phyloP scores from a whole-genome alignment of 805 yeast species.

The Starmerella bacillaris region DNA sequence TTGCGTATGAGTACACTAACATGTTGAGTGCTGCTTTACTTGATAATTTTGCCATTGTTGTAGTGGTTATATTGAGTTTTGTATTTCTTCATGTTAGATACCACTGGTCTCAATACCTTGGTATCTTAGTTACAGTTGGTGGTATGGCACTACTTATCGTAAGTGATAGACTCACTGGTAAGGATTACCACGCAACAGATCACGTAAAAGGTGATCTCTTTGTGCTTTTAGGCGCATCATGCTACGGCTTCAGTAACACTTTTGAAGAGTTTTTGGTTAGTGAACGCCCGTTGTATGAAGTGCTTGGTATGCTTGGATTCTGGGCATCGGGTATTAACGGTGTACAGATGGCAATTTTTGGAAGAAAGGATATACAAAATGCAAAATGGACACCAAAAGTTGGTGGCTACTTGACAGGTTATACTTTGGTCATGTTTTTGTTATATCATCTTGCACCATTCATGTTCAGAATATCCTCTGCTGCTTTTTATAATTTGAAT shows the following conservation, averaged over 20 bases:
- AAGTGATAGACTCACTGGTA: constrained; percentile 26
- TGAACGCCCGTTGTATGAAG: constrained; percentile 29
- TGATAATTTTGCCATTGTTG: constrained; percentile 30
- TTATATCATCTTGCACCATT: constrained; percentile 28
- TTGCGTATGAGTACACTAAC: constrained; percentile 29
- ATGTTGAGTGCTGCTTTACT: constrained; percentile 28
- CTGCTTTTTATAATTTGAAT: constrained; percentile 30
- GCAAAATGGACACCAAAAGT: constrained; percentile 27
- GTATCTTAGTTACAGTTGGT: constrained; percentile 26
- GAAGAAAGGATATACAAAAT: constrained; percentile 22
- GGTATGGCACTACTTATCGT: constrained; percentile 29
- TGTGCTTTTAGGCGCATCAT: constrained; percentile 29
- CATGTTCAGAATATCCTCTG: constrained; percentile 29
- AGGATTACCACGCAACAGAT: constrained; percentile 26
- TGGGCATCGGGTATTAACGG: constrained; percentile 29
- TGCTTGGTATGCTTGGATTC: constrained; percentile 28
- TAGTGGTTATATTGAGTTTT: constrained; percentile 28
- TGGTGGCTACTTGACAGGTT: constrained; percentile 30
- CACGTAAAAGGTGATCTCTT: constrained; percentile 30
- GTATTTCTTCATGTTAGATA: constrained; percentile 28
- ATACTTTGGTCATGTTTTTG: constrained; percentile 25
- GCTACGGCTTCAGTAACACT: constrained; percentile 30
- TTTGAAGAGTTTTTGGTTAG: constrained; percentile 30
- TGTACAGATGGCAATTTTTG: constrained; percentile 29
- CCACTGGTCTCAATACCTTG: constrained; percentile 30